Evolutionary conservation across 495 filamentous ascomycete species (phyloP), one percentile per base, ranked within the genome.

Genomic region (Jackrogersella minutella): DNA sequence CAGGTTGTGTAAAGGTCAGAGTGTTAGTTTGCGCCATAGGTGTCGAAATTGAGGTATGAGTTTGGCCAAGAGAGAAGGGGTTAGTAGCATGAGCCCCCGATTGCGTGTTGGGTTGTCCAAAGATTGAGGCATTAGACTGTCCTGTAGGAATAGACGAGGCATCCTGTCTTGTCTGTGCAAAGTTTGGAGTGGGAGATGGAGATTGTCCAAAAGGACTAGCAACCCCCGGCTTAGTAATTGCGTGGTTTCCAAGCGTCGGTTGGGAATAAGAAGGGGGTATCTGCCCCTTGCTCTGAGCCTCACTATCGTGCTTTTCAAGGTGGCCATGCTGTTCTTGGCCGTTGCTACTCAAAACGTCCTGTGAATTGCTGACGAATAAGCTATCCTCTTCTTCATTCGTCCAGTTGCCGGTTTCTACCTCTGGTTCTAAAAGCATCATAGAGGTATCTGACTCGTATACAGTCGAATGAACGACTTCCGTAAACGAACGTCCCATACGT

Each of bases 381-480:
- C 68, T 69, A 7, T 64, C 59, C 24, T 65, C 62, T 14, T 68
- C 34, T 24, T 58, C 43, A 36, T 30, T 34, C 26, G 2, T 44
- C 36, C 10, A 4, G 6, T 66, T 64, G 26, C 24, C 9, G 13
- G 31, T 13, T 6, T 51, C 11, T 21, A 46, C 1, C 11, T 22
- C 34, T 53, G 50, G 26, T 9, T 31, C 41, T 5, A 57, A 6
- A 30, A 30, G 3, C 7, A 7, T 30, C 26, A 7, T 30, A 22
- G 31, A 46, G 2, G 37, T 3, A 31, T 54, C 10, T 14, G 72
- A 52, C 50, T 81, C 79, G 54, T 70, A 84, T 28, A 84, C 74
- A 5, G 80, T 82, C 7, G 74, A 67, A 60, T 80, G 77, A 21
- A 86, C 82, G 17, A 79, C 73, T 41, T 76, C 68, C 2, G 79